Evolutionary conservation across 495 filamentous ascomycete genomes (phyloP), one percentile per base, ranked within the genome.

Genomic region (Penicillium samsonianum): DNA sequence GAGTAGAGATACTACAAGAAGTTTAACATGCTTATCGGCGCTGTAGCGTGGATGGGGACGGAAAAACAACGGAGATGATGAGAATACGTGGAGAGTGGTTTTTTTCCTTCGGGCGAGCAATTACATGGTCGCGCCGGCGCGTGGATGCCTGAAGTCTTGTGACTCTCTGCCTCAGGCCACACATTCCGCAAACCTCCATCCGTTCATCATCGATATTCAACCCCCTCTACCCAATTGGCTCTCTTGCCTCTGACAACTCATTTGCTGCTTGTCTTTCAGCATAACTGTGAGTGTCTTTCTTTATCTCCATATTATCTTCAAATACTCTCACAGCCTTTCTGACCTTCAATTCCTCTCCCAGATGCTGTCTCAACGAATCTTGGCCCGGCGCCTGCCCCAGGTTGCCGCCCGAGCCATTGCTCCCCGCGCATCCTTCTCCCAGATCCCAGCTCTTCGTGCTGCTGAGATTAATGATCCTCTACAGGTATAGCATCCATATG

Each of bases 391-490:
- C 63, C 69, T 79, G 66, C 72, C 75, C 51, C 73, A 76, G 71
- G 67, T 73, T 59, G 72, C 72, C 57, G 68, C 67, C 53, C 73
- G 74, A 72, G 71, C 78, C 74, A 69, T 67, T 65, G 70, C 74
- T 78, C 74, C 83, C 80, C 70, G 77, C 75, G 68, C 79, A 71
- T 58, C 76, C 44, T 69, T 81, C 53, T 83, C 76, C 69, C 83
- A 74, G 78, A 74, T 71, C 70, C 77, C 72, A 45, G 70, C 67
- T 52, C 72, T 79, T 22, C 75, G 75, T 30, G 78, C 87, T 63
- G 82, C 76, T 44, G 85, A 88, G 41, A 73, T 82, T 40, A 84
- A 90, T 53, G 91, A 96, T 67, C 90, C 91, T 46, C 74, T 81
- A 35, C 87, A 90, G 90, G 90, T 92, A 75, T 53, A 73, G 57